Conservation (phyloP, 306 rosid species). For the Rubus idaeus region DNA sequence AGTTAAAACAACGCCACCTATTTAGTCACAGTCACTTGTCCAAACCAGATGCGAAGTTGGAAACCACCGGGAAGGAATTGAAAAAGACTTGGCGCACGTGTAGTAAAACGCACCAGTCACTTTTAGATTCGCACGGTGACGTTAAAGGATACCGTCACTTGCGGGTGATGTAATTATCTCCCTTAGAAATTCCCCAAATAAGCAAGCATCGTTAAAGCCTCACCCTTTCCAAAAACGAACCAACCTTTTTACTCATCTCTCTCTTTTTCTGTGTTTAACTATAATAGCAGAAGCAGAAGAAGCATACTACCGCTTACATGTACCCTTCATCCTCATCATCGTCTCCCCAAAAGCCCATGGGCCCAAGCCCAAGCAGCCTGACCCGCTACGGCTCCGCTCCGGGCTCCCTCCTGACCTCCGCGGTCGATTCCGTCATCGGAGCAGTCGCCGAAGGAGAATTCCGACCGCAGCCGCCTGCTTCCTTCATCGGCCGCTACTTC, state of each 20-base stretch:
- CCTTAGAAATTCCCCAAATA: neutral
- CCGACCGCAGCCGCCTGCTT: slow-evolving; percentile 25
- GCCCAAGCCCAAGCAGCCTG: slow-evolving; percentile 38
- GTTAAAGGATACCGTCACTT: slow-evolving; percentile 11
- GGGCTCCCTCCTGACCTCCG: slow-evolving; percentile 54
- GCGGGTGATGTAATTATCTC: slow-evolving; percentile 9
- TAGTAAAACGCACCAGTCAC: neutral
- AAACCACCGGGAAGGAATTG: neutral
- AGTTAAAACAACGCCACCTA: too few relatives aligned
- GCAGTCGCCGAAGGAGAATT: slow-evolving; percentile 37
- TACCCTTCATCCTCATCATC: slow-evolving; percentile 49
- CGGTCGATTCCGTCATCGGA: slow-evolving; percentile 65
- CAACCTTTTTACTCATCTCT: neutral
- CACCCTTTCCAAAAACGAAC: neutral
- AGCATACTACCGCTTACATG: slow-evolving; percentile 15
- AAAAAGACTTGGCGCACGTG: neutral
- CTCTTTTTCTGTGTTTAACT: neutral
- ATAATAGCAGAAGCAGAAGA: too few relatives aligned
- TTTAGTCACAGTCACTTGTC: too few relatives aligned
- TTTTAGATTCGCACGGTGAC: neutral
- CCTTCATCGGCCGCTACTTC: slow-evolving; percentile 30
- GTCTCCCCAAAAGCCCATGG: slow-evolving; percentile 40
- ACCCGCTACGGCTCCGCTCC: slow-evolving; percentile 81
- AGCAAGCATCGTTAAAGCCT: neutral
- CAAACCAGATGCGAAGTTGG: too few relatives aligned